These are phyloP conservation scores for Cryptosporidium canis DNA, from an alignment of 169 alveolate species.

Conservation along the genomic window DNA sequence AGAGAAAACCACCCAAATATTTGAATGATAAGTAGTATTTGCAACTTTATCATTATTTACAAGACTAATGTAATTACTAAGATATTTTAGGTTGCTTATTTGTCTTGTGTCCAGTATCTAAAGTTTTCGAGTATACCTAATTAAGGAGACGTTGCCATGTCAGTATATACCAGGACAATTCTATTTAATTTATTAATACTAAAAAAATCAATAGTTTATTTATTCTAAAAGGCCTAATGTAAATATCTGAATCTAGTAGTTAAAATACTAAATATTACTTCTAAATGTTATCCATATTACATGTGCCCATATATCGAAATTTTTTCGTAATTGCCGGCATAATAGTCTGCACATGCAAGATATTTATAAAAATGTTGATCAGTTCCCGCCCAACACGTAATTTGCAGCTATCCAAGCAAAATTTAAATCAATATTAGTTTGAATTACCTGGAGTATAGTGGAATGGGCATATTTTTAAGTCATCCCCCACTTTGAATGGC, in stretches of 20 bases:
- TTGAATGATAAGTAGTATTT: neutral
- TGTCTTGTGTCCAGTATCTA: neutral
- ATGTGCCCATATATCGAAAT: conserved; percentile 5
- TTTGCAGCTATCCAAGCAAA: neutral
- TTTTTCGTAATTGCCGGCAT: neutral
- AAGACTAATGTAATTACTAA: too few relatives aligned
- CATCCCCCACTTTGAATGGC: too few relatives aligned
- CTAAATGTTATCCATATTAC: neutral
- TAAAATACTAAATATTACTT: neutral
- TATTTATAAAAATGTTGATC: neutral
- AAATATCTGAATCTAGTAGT: neutral
- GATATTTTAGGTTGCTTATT: too few relatives aligned
- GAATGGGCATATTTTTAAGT: too few relatives aligned
- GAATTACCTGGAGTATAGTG: too few relatives aligned
- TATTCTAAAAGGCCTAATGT: neutral
- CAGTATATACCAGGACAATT: conserved; percentile 3
- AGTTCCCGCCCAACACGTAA: neutral
- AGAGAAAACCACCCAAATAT: neutral
- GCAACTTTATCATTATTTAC: neutral
- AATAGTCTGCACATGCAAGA: neutral
- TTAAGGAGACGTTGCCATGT: conserved; percentile 44
- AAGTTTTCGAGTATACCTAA: conserved; percentile 32
- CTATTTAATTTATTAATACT: neutral
- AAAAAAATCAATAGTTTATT: neutral
- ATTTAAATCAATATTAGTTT: too few relatives aligned